Evolutionary conservation across 208 protist genomes (phyloP).

Genomic region (Acanthamoeba lenticulata): DNA sequence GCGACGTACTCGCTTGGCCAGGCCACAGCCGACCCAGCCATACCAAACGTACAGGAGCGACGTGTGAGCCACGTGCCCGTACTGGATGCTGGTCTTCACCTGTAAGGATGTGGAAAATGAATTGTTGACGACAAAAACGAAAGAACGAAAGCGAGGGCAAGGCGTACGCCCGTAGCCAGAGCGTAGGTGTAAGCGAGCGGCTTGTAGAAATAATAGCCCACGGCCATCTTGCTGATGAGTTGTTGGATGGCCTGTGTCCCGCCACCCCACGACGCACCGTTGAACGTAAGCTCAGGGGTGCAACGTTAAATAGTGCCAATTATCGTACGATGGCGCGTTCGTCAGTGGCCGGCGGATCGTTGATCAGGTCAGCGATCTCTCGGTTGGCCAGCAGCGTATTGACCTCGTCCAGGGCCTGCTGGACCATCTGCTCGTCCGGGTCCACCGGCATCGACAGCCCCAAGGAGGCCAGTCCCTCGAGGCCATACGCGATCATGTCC

Average conservation of each 20-base stretch:
- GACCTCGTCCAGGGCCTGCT: conserved; percentile 5
- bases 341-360: conserved; percentile 5
- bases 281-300: no score
- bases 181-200: conserved; percentile 2
- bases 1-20: neutral
- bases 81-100: conserved; percentile 36
- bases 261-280: no score
- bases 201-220: conserved; percentile 46
- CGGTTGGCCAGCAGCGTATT: neutral
- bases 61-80: conserved; percentile 12
- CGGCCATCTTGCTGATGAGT: conserved; percentile 49
- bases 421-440: neutral
- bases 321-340: neutral
- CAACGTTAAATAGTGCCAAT: no score
- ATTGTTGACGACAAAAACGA: no score
- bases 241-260: conserved; percentile 43
- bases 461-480: neutral
- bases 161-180: neutral
- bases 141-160: neutral
- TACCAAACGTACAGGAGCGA: conserved; percentile 42
- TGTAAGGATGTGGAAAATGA: neutral
- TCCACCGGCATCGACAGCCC: neutral
- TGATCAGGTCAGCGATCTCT: neutral
- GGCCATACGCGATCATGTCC: conserved; percentile 33
- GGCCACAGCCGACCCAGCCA: conserved; percentile 1